Evolutionary conservation across 257 asterid genomes (phyloP), one percentile per base, ranked within the genome.

Genomic region (Mitragyna speciosa): DNA sequence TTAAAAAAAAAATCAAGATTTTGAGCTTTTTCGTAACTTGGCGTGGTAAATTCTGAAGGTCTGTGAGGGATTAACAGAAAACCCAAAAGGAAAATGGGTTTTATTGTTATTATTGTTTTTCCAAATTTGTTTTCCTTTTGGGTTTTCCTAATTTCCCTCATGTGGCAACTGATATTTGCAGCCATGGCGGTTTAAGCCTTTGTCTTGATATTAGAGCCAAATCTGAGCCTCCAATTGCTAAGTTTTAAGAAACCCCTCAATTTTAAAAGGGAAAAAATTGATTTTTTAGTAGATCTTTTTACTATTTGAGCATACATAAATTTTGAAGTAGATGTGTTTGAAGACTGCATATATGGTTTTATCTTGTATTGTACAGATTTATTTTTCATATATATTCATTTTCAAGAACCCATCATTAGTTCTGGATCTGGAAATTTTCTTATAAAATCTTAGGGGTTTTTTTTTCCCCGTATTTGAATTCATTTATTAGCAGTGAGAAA

Each of bases 131-230:
- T 30, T 47, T 14, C 70, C 63, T 12, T 24, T 63, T 48, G 58
- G 61, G 54, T 24, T 63, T 28, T 3, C 45, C 36, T 63, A 36
- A 63, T 63, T 12, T 63, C 68, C 9, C 68, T 63, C 68, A n/a
- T 63, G 11, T 1, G 70, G 24, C 70, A 64, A 64, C 43, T 28
- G 43, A 12, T 64, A 41, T 30, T 30, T 69, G 73, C 73, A 69
- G 73, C 73, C 73, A 69, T 69, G 31, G 72, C 72, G 59, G 56
- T 41, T 76, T 30, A 11, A 30, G 77, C 77, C 64, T 73, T 26
- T 47, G 0, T 49, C 77, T 51, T 51, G 64, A 51, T 61, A 17
- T 12, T 6, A 36, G 2, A 36, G 30, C 12, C 71, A 5, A 19
- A 45, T 43, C 58, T 39, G 39, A 45, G 69, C 72, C 54, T 76